A percentile compares a stretch with the other conserved stretches of the same genome.
Conservation (phyloP, 2,329 filamentous ascomycete species). For the Lizonia empirigonia region DNA sequence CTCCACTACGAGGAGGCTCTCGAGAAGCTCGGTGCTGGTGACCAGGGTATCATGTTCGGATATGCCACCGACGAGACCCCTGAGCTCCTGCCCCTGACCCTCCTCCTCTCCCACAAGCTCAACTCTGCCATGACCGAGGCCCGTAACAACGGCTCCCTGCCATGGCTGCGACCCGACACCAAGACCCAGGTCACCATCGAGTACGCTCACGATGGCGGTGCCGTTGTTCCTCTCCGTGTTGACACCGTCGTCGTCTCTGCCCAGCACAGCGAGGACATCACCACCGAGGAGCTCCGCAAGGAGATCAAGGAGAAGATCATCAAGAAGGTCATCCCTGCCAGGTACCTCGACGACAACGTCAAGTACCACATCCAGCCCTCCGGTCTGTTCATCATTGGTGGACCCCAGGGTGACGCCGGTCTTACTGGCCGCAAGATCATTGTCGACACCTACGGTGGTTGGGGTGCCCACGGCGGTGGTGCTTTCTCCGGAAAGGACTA, state of each 20-base stretch:
- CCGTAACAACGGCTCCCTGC: conserved; percentile 82
- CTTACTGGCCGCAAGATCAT: conserved; percentile 99
- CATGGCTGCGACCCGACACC: conserved; percentile 97
- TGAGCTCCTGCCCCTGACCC: conserved; percentile 92
- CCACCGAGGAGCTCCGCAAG: conserved; percentile 89
- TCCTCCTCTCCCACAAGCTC: conserved; percentile 94
- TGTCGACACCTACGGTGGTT: conserved; percentile 99
- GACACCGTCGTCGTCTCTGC: conserved; percentile 97
- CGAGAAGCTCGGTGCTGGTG: conserved; percentile 96
- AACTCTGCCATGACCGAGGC: conserved; percentile 93
- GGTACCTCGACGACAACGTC: conserved; percentile 92
- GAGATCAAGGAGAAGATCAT: conserved; percentile 98
- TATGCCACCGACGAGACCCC: conserved; percentile 99
- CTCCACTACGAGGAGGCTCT: conserved; percentile 97
- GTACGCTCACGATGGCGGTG: conserved; percentile 95
- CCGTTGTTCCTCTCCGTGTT: conserved; percentile 87
- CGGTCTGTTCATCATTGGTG: conserved; percentile 98
- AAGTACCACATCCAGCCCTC: conserved; percentile 99
- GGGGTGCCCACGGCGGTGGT: conserved; percentile 99
- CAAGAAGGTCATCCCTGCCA: conserved; percentile 87
- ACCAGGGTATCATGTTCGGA: conserved; percentile 99
- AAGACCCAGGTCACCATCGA: conserved; percentile 99
- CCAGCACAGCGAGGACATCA: conserved; percentile 87
- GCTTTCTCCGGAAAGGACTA: conserved; percentile 99
- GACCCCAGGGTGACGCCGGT: conserved; percentile 98